phyloP scores from a whole-genome alignment of 208 protist genomes.

The Leishmania aethiopica region DNA sequence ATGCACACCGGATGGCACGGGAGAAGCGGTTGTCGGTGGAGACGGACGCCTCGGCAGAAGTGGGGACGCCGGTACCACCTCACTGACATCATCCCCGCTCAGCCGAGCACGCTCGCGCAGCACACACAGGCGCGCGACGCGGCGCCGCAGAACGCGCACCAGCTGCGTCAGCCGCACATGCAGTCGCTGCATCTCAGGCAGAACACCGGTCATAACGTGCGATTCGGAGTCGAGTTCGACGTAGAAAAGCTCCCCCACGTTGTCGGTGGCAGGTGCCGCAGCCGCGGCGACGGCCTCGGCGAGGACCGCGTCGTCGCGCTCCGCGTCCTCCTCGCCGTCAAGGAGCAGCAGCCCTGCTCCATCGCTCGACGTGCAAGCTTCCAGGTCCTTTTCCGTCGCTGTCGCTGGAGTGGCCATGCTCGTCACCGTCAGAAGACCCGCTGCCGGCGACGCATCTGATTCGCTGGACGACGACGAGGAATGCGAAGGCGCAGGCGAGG shows the following conservation, averaged over 20 bases:
- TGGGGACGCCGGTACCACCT: slow-evolving; percentile 8
- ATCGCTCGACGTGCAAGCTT: background rate
- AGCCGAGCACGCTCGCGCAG: slow-evolving; percentile 26
- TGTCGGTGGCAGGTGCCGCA: slow-evolving; percentile 8
- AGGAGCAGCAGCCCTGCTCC: background rate
- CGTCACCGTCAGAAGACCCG: slow-evolving; percentile 7
- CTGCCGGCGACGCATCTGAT: slow-evolving; percentile 3
- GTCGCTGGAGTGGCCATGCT: background rate
- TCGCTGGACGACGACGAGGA: slow-evolving; percentile 19
- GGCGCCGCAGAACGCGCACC: slow-evolving; percentile 19
- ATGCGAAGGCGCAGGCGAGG: slow-evolving; percentile 22
- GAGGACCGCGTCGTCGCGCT: background rate
- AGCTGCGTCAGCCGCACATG: slow-evolving; percentile 32
- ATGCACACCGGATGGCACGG: background rate
- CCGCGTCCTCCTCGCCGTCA: background rate
- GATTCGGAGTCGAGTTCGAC: slow-evolving; percentile 33
- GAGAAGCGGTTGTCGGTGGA: background rate
- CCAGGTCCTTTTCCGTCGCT: no score
- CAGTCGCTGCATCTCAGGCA: slow-evolving; percentile 35
- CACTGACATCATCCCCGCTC: slow-evolving; percentile 20
- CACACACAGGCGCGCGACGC: slow-evolving; percentile 12
- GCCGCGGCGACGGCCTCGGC: slow-evolving; percentile 6
- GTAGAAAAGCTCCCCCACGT: slow-evolving; percentile 27
- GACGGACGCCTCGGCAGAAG: background rate
- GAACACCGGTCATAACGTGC: slow-evolving; percentile 28